phyloP scores from a whole-genome alignment of 2,329 filamentous ascomycete genomes.

The Fusarium globosum region DNA sequence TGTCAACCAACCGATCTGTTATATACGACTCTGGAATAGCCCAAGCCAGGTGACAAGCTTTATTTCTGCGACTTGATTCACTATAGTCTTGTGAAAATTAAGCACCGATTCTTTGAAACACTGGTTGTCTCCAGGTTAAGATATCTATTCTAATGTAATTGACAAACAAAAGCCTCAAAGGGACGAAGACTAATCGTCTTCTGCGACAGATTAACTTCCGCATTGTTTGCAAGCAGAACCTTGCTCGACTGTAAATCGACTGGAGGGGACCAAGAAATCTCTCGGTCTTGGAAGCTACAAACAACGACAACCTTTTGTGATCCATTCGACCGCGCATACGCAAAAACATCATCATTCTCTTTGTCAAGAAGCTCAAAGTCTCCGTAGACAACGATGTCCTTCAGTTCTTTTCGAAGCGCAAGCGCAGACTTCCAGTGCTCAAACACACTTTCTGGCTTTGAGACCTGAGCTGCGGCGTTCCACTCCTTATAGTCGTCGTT shows the following conservation, averaged over 20 bases:
- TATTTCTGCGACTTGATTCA: neutral
- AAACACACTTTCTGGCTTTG: slow-evolving; percentile 13
- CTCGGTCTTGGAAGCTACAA: slow-evolving; percentile 24
- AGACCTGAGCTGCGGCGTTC: slow-evolving; percentile 23
- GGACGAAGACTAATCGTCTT: neutral
- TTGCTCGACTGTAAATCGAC: neutral
- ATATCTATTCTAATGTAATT: neutral
- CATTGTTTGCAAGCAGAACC: slow-evolving; percentile 18
- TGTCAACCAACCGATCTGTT: too few species aligned
- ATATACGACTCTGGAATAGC: fast-evolving
- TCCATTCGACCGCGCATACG: slow-evolving; percentile 15
- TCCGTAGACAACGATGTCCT: slow-evolving; percentile 23
- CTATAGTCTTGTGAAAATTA: too few species aligned
- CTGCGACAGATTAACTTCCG: neutral
- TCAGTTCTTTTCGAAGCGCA: slow-evolving; percentile 11
- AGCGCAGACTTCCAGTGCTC: slow-evolving; percentile 28
- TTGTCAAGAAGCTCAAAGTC: slow-evolving; percentile 29
- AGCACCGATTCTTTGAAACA: too few species aligned
- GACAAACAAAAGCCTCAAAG: slow-evolving; percentile 23
- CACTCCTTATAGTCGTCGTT: slow-evolving; percentile 32
- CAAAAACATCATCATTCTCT: slow-evolving; percentile 24
- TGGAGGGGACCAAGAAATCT: neutral
- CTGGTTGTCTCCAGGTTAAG: neutral
- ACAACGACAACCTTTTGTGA: slow-evolving; percentile 3
- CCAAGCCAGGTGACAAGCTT: neutral